Evolutionary conservation across 2,329 filamentous ascomycete genomes (phyloP).

Genomic region (Teratosphaeria epicoccoides): DNA sequence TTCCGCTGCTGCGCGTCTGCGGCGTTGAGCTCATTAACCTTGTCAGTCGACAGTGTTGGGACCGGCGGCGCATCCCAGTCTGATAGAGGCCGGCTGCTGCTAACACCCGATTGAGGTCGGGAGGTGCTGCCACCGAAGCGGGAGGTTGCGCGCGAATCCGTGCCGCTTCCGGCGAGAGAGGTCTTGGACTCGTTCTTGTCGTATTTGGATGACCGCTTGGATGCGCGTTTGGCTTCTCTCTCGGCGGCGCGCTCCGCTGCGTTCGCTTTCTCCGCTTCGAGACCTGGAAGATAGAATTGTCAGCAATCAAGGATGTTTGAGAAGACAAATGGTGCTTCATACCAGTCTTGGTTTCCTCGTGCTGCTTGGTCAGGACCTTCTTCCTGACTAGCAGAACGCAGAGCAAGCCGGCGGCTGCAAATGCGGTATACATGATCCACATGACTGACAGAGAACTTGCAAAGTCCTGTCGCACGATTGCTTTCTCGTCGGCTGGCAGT

Average conservation of each 20-base stretch:
- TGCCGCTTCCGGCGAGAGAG: not conserved
- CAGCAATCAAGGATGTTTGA: too few species aligned
- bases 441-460: constrained; percentile 35
- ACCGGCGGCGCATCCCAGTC: not conserved
- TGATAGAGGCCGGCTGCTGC: not conserved
- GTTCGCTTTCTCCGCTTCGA: constrained; percentile 33
- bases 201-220: constrained; percentile 6
- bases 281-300: not conserved
- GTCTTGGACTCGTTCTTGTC: not conserved
- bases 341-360: constrained; percentile 41
- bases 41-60: not conserved
- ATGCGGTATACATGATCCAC: constrained; percentile 40
- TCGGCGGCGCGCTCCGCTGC: constrained; percentile 16
- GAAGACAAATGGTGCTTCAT: too few species aligned
- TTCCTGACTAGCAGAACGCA: constrained; percentile 31
- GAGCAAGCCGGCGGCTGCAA: constrained; percentile 30
- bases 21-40: not conserved
- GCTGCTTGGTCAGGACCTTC: constrained; percentile 33
- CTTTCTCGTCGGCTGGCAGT: constrained; percentile 39
- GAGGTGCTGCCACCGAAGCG: not conserved
- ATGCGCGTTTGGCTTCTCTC: constrained; percentile 14
- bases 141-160: not conserved
- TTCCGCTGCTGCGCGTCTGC: not conserved
- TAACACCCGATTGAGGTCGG: not conserved
- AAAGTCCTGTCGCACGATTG: constrained; percentile 32